A percentile compares a stretch with the other conserved stretches of the same genome.
These are phyloP conservation scores for Cerioporus squamosus DNA, from an alignment of 1,284 basidiomycete species.

Conservation along the genomic window DNA sequence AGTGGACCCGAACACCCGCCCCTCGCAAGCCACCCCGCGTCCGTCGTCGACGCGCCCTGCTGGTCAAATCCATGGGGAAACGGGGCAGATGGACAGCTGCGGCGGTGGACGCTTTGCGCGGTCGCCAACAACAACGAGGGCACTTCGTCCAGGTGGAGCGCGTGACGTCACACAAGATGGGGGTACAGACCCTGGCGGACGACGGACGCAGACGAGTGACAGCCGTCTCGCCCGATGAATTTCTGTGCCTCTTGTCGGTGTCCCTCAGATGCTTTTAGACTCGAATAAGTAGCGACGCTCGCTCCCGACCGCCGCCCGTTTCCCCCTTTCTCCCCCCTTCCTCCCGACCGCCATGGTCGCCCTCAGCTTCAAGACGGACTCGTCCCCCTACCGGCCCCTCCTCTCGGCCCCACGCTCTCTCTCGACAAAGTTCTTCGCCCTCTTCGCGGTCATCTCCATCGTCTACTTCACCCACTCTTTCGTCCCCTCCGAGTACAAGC, in stretches of 20 bases:
- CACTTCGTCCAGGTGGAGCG: conserved; percentile 4
- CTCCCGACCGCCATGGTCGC: conserved; percentile 16
- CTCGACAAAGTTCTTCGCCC: conserved; percentile 16
- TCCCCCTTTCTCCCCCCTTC: not conserved
- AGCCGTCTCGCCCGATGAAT: not conserved
- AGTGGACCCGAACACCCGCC: no score
- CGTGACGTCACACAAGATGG: conserved; percentile 7
- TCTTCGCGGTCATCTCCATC: conserved; percentile 19
- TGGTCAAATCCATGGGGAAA: not conserved
- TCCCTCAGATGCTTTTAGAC: not conserved
- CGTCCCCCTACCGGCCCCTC: conserved; percentile 17
- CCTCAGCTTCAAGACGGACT: conserved; percentile 18
- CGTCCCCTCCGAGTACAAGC: conserved; percentile 15
- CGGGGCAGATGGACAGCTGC: not conserved
- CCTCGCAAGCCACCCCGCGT: no score
- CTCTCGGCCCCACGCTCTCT: conserved; percentile 18
- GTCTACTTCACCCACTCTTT: conserved; percentile 19
- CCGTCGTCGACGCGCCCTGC: no score
- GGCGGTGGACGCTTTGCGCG: not conserved
- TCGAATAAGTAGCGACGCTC: not conserved
- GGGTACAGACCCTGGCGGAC: conserved; percentile 1
- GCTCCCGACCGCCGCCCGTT: not conserved
- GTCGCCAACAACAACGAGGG: conserved; percentile 9
- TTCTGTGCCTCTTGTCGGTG: not conserved
- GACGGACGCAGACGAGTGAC: not conserved